Percentiles rank a stretch among this genome's conserved stretches.
Conservation (phyloP, 352 stramenopile species). For the Pythium monospermum region DNA sequence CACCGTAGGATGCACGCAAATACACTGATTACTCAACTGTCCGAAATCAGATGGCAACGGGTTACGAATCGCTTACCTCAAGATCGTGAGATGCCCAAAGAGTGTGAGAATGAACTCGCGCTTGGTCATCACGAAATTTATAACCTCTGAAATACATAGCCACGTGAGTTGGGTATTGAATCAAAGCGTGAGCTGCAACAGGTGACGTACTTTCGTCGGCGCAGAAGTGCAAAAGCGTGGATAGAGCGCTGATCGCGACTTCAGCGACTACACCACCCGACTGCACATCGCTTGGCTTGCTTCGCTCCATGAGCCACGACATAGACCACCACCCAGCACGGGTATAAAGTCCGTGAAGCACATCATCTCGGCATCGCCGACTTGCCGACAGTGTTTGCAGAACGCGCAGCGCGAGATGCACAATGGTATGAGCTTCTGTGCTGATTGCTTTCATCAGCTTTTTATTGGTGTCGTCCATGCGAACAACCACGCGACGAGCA, state of each 20-base stretch:
- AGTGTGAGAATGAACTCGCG: slow-evolving; percentile 3
- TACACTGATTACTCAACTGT: no score
- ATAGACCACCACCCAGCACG: slow-evolving; percentile 9
- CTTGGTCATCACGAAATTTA: slow-evolving; percentile 1
- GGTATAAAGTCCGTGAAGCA: neutral
- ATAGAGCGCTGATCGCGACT: slow-evolving; percentile 1
- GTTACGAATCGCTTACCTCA: no score
- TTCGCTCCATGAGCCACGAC: slow-evolving; percentile 10
- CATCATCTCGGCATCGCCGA: slow-evolving; percentile 6
- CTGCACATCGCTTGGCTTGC: neutral
- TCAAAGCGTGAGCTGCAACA: neutral
- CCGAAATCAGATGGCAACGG: no score
- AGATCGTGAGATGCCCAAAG: neutral
- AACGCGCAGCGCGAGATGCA: neutral
- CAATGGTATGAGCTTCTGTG: slow-evolving; percentile 4
- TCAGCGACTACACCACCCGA: neutral
- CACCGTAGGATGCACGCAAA: no score
- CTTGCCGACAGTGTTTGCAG: slow-evolving; percentile 8
- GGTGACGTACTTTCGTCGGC: slow-evolving; percentile 7
- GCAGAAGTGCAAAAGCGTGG: slow-evolving; percentile 7
- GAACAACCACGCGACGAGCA: slow-evolving; percentile 4
- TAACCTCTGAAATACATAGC: slow-evolving; percentile 2
- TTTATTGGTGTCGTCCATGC: slow-evolving; percentile 5
- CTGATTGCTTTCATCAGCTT: slow-evolving; percentile 7
- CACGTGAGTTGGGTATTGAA: neutral